Evolutionary conservation across 2,329 filamentous ascomycete genomes (phyloP).

Genomic region (Ceratocystis huliohia): DNA sequence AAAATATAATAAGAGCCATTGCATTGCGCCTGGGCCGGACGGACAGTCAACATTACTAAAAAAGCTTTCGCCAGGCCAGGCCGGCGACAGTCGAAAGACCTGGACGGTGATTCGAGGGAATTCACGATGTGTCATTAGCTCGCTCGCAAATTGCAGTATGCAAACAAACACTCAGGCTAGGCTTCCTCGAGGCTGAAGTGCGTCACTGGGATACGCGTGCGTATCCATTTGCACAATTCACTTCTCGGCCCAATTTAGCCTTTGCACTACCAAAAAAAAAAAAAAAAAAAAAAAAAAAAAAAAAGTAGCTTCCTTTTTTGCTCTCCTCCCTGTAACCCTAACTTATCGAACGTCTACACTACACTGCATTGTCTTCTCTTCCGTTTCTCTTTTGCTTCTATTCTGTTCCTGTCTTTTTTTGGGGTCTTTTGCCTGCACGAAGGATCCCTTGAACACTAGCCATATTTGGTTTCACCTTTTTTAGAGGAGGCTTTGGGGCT

Average conservation of each 20-base stretch:
- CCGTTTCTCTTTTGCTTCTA: neutral
- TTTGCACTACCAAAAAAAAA: neutral
- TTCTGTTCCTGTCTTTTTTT: slow-evolving; percentile 2
- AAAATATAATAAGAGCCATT: too few relatives aligned
- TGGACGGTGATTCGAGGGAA: too few relatives aligned
- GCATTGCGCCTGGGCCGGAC: too few relatives aligned
- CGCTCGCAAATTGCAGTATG: too few relatives aligned
- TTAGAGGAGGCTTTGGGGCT: neutral
- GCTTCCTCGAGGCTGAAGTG: neutral
- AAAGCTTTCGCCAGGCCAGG: too few relatives aligned
- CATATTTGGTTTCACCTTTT: slow-evolving; percentile 4
- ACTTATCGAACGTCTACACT: too few relatives aligned
- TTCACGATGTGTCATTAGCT: too few relatives aligned
- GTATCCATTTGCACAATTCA: neutral
- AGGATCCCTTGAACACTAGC: neutral
- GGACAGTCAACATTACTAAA: too few relatives aligned
- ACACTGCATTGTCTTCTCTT: neutral
- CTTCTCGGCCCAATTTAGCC: neutral
- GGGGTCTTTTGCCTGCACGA: neutral
- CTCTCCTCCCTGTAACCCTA: too few relatives aligned
- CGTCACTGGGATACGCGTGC: neutral
- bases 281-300: neutral
- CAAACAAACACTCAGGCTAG: too few relatives aligned
- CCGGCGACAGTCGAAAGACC: too few relatives aligned
- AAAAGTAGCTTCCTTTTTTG: neutral